Evolutionary conservation across 2,329 filamentous ascomycete genomes (phyloP).

Genomic region (Scorias spongiosa): DNA sequence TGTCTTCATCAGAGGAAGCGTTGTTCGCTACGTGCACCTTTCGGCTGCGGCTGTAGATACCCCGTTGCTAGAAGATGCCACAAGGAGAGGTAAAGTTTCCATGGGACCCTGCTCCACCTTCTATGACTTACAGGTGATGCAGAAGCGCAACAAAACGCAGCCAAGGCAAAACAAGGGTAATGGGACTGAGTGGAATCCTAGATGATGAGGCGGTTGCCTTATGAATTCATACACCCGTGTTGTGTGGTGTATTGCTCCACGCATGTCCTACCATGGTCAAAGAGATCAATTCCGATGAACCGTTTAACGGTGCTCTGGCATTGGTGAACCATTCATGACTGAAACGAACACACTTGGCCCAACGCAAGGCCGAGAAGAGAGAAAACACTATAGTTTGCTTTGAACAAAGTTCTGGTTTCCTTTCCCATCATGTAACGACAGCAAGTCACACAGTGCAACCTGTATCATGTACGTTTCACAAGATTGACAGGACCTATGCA

Average conservation of each 20-base stretch:
- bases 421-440: neutral
- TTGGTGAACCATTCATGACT: too few relatives aligned
- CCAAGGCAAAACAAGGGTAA: conserved; percentile 19
- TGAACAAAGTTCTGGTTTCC: neutral
- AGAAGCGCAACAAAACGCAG: conserved; percentile 19
- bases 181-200: neutral
- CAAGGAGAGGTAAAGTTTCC: conserved; percentile 51
- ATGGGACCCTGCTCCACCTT: conserved; percentile 6
- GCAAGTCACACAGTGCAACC: too few relatives aligned
- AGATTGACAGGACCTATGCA: neutral
- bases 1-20: conserved; percentile 86
- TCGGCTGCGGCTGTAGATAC: conserved; percentile 72
- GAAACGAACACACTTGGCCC: too few relatives aligned
- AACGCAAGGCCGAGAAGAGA: too few relatives aligned
- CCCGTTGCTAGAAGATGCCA: conserved; percentile 77
- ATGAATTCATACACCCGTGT: too few relatives aligned
- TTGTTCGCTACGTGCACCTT: conserved; percentile 83
- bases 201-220: conserved; percentile 1
- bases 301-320: too few relatives aligned
- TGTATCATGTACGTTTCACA: too few relatives aligned
- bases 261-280: too few relatives aligned
- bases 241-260: too few relatives aligned
- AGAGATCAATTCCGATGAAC: too few relatives aligned
- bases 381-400: conserved; percentile 1
- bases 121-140: neutral